phyloP scores from a whole-genome alignment of 108 stramenopile species.

The Asterionellopsis glacialis region DNA sequence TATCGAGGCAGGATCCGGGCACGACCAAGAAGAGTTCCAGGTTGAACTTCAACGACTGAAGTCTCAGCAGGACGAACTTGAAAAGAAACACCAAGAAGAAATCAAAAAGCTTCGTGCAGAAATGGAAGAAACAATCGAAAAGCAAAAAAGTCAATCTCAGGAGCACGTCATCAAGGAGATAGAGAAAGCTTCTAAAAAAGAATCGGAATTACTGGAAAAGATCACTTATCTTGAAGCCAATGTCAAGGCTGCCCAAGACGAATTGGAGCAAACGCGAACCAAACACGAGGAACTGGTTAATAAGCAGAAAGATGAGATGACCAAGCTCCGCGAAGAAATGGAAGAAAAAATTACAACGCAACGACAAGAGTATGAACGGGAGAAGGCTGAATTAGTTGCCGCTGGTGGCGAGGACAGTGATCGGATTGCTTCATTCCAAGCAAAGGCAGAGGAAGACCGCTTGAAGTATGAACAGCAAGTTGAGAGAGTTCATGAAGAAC shows the following conservation, averaged over 20 bases:
- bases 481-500: slow-evolving; percentile 24
- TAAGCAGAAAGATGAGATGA: neutral
- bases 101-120: slow-evolving; percentile 5
- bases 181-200: neutral
- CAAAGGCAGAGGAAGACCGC: slow-evolving; percentile 1
- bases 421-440: slow-evolving; percentile 3
- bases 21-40: too few species aligned
- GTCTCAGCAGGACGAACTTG: neutral
- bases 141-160: neutral
- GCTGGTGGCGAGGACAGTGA: neutral
- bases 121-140: slow-evolving; percentile 5
- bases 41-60: neutral
- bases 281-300: neutral
- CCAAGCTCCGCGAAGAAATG: slow-evolving; percentile 3
- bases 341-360: neutral
- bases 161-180: neutral
- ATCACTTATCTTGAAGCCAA: slow-evolving; percentile 23
- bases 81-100: slow-evolving; percentile 3
- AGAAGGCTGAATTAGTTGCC: neutral
- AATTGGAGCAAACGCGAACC: neutral
- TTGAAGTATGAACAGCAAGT: slow-evolving; percentile 19
- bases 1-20: neutral
- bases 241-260: neutral
- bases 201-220: slow-evolving; percentile 15
- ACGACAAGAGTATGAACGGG: neutral